A percentile compares a stretch with the other conserved stretches of the same genome.
Conservation (phyloP, 805 yeast species). For the Barnettozyma salicaria region DNA sequence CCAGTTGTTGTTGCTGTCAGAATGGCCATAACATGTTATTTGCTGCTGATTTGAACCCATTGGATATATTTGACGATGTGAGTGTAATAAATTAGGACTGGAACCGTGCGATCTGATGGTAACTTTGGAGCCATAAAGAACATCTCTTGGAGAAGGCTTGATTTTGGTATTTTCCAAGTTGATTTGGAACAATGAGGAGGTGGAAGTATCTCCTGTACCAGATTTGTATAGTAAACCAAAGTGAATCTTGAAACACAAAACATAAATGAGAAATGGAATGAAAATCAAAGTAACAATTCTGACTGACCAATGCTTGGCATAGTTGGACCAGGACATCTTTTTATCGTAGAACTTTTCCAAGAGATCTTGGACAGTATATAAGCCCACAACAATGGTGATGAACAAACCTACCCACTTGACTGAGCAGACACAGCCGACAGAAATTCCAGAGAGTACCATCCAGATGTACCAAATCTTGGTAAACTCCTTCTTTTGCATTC, state of each 20-base stretch:
- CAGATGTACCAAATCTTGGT: slow-evolving; percentile 41
- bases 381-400: slow-evolving; percentile 53
- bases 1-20: slow-evolving; percentile 71
- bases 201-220: slow-evolving; percentile 92
- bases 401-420: slow-evolving; percentile 84
- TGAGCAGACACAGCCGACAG: slow-evolving; percentile 78
- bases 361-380: slow-evolving; percentile 52
- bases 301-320: slow-evolving; percentile 62
- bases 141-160: slow-evolving; percentile 60
- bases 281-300: slow-evolving; percentile 62
- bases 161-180: slow-evolving; percentile 67
- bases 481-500: slow-evolving; percentile 34
- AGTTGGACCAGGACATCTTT: slow-evolving; percentile 28
- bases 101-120: slow-evolving; percentile 59
- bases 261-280: slow-evolving; percentile 65
- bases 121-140: slow-evolving; percentile 47
- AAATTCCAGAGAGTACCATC: slow-evolving; percentile 56
- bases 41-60: slow-evolving; percentile 77
- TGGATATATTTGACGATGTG: slow-evolving; percentile 73
- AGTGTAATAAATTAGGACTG: slow-evolving; percentile 74
- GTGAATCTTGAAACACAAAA: slow-evolving; percentile 74
- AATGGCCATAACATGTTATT: slow-evolving; percentile 70
- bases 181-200: slow-evolving; percentile 86
- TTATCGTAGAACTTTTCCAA: slow-evolving; percentile 35
- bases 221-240: slow-evolving; percentile 67